Evolutionary conservation across 164 flowering plant genomes (phyloP).

Genomic region (Stephania cephalantha): DNA sequence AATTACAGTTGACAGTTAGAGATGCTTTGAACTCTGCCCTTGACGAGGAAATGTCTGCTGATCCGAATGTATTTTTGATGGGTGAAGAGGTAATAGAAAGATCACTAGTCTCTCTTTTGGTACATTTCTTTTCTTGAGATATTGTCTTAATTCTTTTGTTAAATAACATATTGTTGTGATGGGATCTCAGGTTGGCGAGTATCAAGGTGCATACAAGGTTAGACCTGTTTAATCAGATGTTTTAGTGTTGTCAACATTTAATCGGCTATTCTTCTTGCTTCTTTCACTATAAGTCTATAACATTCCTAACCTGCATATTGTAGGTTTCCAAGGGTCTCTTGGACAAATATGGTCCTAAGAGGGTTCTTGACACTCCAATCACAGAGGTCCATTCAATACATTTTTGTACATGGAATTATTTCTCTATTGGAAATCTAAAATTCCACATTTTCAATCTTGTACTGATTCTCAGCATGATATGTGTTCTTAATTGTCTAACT

Average conservation of each 20-base stretch:
- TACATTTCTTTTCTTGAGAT: background rate
- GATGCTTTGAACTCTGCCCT: slow-evolving; percentile 62
- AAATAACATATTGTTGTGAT: slow-evolving; percentile 2
- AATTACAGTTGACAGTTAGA: slow-evolving; percentile 46
- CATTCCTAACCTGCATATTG: background rate
- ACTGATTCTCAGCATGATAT: background rate
- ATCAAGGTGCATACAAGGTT: slow-evolving; percentile 99
- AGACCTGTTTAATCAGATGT: slow-evolving; percentile 17
- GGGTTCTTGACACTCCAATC: slow-evolving; percentile 94
- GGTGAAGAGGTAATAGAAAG: slow-evolving; percentile 41
- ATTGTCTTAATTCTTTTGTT: slow-evolving; percentile 4
- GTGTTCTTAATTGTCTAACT: background rate
- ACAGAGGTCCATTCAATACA: slow-evolving; percentile 59
- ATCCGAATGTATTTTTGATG: slow-evolving; percentile 61
- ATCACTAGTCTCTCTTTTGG: background rate
- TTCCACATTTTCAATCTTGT: background rate
- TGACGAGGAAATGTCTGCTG: slow-evolving; percentile 69
- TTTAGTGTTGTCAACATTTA: background rate
- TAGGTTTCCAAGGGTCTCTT: slow-evolving; percentile 87
- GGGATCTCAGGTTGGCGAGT: slow-evolving; percentile 80
- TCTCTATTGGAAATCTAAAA: background rate
- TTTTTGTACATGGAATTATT: background rate
- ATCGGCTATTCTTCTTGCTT: background rate
- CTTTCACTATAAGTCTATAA: background rate
- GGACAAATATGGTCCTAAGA: slow-evolving; percentile 92